phyloP scores from a whole-genome alignment of 2,329 filamentous ascomycete species.

The Stagonosporopsis cucurbitacearum region DNA sequence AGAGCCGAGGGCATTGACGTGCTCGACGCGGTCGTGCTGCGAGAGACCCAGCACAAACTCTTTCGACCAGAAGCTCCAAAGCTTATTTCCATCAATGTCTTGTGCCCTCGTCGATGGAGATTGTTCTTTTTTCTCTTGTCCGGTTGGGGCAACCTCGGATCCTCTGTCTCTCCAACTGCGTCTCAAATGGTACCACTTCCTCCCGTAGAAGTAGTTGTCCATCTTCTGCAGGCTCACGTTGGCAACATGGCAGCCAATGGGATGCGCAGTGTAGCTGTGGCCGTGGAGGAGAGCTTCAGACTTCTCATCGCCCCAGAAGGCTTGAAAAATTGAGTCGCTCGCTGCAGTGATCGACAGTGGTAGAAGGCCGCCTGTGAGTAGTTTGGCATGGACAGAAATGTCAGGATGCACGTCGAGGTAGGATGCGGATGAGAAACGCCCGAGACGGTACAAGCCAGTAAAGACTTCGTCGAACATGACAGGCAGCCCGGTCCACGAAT shows the following conservation, averaged over 20 bases:
- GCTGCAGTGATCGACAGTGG: slow-evolving; percentile 79
- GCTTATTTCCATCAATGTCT: not conserved
- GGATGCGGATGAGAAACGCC: slow-evolving; percentile 71
- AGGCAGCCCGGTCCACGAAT: slow-evolving; percentile 74
- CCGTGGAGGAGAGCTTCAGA: slow-evolving; percentile 81
- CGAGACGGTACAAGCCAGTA: slow-evolving; percentile 82
- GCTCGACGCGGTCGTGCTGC: slow-evolving; percentile 61
- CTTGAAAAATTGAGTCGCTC: slow-evolving; percentile 73
- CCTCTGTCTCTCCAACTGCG: not conserved
- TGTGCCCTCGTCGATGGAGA: not conserved
- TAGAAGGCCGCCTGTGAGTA: slow-evolving; percentile 80
- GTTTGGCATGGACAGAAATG: slow-evolving; percentile 81
- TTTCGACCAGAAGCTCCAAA: slow-evolving; percentile 76
- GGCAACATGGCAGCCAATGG: slow-evolving; percentile 80
- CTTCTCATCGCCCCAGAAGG: slow-evolving; percentile 75
- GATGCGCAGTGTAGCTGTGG: slow-evolving; percentile 86
- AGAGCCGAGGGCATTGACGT: slow-evolving; percentile 75
- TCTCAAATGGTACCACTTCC: slow-evolving; percentile 19
- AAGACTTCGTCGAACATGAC: slow-evolving; percentile 88
- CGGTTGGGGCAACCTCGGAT: not conserved
- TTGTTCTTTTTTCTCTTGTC: not conserved
- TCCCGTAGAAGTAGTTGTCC: slow-evolving; percentile 23
- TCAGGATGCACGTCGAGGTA: slow-evolving; percentile 74
- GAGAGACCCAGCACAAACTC: slow-evolving; percentile 67
- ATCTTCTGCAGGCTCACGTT: slow-evolving; percentile 69